Evolutionary conservation across 768 basidiomycete species (phyloP).

Genomic region (Ephemerocybe angulata): DNA sequence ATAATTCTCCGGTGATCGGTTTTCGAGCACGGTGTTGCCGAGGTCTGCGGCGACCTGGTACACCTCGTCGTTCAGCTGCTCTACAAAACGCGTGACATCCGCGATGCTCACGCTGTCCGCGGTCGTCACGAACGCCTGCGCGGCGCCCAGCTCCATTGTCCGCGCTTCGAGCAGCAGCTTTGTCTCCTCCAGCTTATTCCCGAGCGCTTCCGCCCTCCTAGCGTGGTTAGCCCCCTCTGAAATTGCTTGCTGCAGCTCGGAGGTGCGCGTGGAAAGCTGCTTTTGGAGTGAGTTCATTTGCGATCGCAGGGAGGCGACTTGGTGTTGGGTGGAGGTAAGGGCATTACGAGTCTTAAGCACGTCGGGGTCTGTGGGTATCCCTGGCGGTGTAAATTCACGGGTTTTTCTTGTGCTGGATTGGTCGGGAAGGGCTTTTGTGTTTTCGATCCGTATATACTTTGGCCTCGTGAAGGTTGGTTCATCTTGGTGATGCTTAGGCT

Average conservation of each 20-base stretch:
- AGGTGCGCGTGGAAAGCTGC: too few species aligned
- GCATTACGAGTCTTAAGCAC: too few species aligned
- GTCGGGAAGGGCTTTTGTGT: too few species aligned
- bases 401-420: too few species aligned
- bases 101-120: conserved; percentile 41
- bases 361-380: too few species aligned
- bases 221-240: neutral
- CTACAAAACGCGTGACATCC: conserved; percentile 36
- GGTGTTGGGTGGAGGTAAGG: too few species aligned
- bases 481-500: too few species aligned
- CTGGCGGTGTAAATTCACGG: too few species aligned
- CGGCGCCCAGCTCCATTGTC: conserved; percentile 38
- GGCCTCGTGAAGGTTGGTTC: too few species aligned
- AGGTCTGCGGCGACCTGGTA: conserved; percentile 44
- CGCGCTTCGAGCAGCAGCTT: conserved; percentile 24
- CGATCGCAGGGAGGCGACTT: too few species aligned
- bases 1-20: neutral
- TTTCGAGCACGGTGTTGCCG: conserved; percentile 25
- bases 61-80: conserved; percentile 46
- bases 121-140: conserved; percentile 41
- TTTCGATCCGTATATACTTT: too few species aligned
- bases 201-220: neutral
- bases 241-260: neutral
- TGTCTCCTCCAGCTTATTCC: conserved; percentile 16
- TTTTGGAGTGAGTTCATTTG: too few species aligned